Conservation (phyloP, 441 rosid species). For the Gossypium davidsonii region DNA sequence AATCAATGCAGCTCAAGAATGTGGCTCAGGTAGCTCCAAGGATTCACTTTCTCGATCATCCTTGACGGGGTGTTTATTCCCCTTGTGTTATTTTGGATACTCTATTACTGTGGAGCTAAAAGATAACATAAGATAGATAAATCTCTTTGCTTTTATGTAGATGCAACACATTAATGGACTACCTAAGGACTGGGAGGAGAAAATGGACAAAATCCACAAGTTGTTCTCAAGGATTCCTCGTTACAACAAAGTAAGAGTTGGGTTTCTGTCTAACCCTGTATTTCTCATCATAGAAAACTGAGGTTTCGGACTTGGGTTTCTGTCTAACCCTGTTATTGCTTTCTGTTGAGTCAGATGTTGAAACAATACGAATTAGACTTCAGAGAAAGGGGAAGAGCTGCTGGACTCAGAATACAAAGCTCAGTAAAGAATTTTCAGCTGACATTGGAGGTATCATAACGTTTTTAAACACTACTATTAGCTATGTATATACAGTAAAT, state of each 20-base stretch:
- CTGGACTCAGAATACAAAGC: constrained; percentile 59
- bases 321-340: background rate
- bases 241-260: constrained; percentile 54
- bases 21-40: constrained; percentile 39
- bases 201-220: constrained; percentile 54
- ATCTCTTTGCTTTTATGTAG: constrained; percentile 22
- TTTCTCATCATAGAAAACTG: background rate
- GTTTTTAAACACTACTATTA: background rate
- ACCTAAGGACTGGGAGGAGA: constrained; percentile 58
- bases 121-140: constrained; percentile 1
- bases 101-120: background rate
- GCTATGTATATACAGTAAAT: background rate
- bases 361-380: constrained; percentile 74
- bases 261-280: background rate
- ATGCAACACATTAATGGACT: constrained; percentile 55
- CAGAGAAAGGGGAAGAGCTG: constrained; percentile 78
- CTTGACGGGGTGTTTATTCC: background rate
- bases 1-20: constrained; percentile 59
- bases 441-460: constrained; percentile 45
- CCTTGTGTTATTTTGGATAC: background rate
- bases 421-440: constrained; percentile 92
- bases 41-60: background rate
- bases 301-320: background rate
- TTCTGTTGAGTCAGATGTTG: constrained; percentile 34
- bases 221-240: constrained; percentile 63